Percentiles rank a stretch among this genome's conserved stretches.
phyloP scores from a whole-genome alignment of 768 basidiomycete species.

The Rickenella mellea region DNA sequence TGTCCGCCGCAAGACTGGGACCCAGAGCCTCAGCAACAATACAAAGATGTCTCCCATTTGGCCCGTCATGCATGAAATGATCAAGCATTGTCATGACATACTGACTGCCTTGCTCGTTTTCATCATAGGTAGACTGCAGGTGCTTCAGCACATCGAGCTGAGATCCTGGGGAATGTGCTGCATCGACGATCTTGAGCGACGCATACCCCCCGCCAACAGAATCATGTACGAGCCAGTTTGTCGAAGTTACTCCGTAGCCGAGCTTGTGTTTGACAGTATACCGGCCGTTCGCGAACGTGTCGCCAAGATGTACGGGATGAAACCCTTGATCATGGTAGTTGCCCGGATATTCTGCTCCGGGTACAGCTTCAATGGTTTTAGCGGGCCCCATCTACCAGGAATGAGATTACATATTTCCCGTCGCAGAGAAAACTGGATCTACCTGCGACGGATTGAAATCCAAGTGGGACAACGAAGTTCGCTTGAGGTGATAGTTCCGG shows the following conservation, averaged over 20 bases:
- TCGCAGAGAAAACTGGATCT: too few species aligned
- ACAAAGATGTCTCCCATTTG: conserved; percentile 95
- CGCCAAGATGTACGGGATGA: conserved; percentile 41
- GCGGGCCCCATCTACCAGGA: too few species aligned
- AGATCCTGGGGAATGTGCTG: too few species aligned
- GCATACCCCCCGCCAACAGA: conserved; percentile 7
- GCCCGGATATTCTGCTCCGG: too few species aligned
- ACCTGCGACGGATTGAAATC: too few species aligned
- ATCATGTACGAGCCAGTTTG: conserved; percentile 40
- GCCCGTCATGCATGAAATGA: conserved; percentile 93
- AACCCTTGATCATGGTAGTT: conserved; percentile 40
- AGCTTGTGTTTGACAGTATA: conserved; percentile 41
- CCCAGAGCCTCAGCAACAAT: conserved; percentile 99
- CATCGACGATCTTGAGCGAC: conserved; percentile 5
- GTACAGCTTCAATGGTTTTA: too few species aligned
- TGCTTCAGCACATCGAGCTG: too few species aligned
- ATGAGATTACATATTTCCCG: too few species aligned
- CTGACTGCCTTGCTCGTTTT: conserved; percentile 84
- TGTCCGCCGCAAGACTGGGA: too few species aligned
- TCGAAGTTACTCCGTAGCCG: conserved; percentile 31
- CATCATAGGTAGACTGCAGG: too few species aligned
- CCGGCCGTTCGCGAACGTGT: conserved; percentile 34
- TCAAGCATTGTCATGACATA: conserved; percentile 98
- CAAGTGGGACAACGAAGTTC: too few species aligned
- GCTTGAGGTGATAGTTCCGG: too few species aligned